These are phyloP conservation scores for Coprinellus micaceus DNA, from an alignment of 768 basidiomycete species.

Conservation along the genomic window DNA sequence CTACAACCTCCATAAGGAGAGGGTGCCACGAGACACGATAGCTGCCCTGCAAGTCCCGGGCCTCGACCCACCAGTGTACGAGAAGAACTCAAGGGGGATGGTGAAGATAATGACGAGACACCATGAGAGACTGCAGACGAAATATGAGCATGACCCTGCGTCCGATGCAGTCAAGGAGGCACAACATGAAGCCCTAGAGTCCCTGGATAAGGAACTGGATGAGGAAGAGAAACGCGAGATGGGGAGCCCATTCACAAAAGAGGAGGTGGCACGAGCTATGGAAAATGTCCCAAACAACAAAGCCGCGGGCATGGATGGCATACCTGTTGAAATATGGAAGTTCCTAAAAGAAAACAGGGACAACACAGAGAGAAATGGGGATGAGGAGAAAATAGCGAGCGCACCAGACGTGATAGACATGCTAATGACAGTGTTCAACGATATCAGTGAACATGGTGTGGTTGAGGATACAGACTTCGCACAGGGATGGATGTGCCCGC, in stretches of 20 bases:
- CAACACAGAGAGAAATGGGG: too few relatives aligned
- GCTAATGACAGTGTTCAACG: conserved; percentile 15
- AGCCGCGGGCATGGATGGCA: conserved; percentile 19
- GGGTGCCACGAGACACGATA: conserved; percentile 14
- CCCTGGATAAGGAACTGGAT: background rate
- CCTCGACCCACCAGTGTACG: background rate
- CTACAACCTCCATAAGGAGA: conserved; percentile 7
- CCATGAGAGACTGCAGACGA: background rate
- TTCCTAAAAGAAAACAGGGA: conserved; percentile 3
- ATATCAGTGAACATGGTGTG: conserved; percentile 27
- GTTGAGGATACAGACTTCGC: conserved; percentile 16
- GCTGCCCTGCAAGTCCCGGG: conserved; percentile 1
- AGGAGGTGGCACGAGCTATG: background rate
- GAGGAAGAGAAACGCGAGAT: background rate
- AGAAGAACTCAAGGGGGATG: background rate
- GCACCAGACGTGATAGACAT: conserved; percentile 4
- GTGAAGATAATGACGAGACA: background rate
- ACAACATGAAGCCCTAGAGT: background rate
- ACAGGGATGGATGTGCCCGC: conserved; percentile 34
- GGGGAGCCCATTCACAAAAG: background rate
- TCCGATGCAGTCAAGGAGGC: background rate
- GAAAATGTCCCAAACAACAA: background rate
- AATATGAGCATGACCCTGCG: background rate
- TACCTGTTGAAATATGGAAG: conserved; percentile 26
- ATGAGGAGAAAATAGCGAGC: background rate